Percentiles rank a stretch among this genome's conserved stretches.
phyloP scores from a whole-genome alignment of 2,329 filamentous ascomycete species.

The Cercospora nicotianae region DNA sequence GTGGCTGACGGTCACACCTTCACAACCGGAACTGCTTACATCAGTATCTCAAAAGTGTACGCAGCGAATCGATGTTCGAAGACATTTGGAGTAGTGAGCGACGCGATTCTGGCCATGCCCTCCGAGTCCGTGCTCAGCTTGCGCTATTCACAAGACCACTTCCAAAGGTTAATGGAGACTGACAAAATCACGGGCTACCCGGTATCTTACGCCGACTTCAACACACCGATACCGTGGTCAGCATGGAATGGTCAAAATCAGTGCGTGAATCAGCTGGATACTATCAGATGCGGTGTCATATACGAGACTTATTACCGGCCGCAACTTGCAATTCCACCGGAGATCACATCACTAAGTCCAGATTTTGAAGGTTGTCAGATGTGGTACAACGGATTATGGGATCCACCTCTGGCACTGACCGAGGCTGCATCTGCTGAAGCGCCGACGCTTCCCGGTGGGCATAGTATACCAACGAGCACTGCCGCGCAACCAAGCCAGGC shows the following conservation, averaged over 20 bases:
- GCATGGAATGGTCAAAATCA: constrained; percentile 33
- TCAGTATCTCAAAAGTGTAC: constrained; percentile 33
- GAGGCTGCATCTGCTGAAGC: constrained; percentile 18
- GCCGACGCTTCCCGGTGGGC: constrained; percentile 20
- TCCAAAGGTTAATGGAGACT: constrained; percentile 29
- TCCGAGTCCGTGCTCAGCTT: constrained; percentile 34
- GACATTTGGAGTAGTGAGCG: constrained; percentile 25
- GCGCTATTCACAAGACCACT: constrained; percentile 34
- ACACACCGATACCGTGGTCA: constrained; percentile 33
- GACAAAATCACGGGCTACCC: constrained; percentile 34
- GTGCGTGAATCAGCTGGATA: constrained; percentile 24
- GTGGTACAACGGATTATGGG: constrained; percentile 36
- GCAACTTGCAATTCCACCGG: constrained; percentile 35
- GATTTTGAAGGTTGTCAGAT: constrained; percentile 33
- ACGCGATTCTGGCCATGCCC: constrained; percentile 34
- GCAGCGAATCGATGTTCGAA: constrained; percentile 32
- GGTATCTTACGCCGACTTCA: constrained; percentile 35
- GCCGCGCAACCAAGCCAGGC: constrained; percentile 18
- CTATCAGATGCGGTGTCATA: constrained; percentile 27
- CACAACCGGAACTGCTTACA: constrained; percentile 35
- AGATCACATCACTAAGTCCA: constrained; percentile 30
- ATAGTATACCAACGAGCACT: constrained; percentile 3
- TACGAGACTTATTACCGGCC: constrained; percentile 31
- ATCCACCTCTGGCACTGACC: constrained; percentile 32
- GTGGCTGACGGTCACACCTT: constrained; percentile 32